Evolutionary conservation across 176 grass and related monocot species (phyloP).

Genomic region (Aegilops umbellulata): DNA sequence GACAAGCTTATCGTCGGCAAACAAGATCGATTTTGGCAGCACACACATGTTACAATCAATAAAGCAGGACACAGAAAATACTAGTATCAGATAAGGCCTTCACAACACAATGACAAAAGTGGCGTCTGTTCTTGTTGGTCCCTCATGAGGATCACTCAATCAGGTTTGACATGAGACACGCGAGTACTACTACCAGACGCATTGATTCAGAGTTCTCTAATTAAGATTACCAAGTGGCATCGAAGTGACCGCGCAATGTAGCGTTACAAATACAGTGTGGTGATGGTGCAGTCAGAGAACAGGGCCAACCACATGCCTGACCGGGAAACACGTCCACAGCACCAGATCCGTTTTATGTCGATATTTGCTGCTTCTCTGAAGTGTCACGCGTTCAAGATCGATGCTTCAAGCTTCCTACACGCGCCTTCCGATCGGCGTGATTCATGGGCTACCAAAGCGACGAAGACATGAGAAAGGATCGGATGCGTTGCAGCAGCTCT

Average conservation of each 20-base stretch:
- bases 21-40: background rate
- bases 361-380: slow-evolving; percentile 2
- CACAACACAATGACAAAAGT: slow-evolving; percentile 13
- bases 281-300: slow-evolving; percentile 17
- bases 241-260: background rate
- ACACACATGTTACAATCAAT: background rate
- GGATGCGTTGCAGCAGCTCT: slow-evolving; percentile 85
- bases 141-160: slow-evolving; percentile 6
- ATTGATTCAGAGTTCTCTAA: background rate
- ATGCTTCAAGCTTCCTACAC: background rate
- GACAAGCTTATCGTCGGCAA: background rate
- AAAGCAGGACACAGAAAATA: background rate
- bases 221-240: background rate
- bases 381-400: background rate
- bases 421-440: background rate
- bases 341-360: background rate
- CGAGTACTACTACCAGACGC: background rate
- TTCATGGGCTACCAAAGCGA: slow-evolving; percentile 53
- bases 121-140: background rate
- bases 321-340: background rate
- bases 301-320: background rate
- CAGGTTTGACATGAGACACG: slow-evolving; percentile 1
- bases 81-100: background rate
- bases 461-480: slow-evolving; percentile 76
- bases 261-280: background rate